Conservation (phyloP, 2,329 filamentous ascomycete genomes). For the Cadophora malorum region DNA sequence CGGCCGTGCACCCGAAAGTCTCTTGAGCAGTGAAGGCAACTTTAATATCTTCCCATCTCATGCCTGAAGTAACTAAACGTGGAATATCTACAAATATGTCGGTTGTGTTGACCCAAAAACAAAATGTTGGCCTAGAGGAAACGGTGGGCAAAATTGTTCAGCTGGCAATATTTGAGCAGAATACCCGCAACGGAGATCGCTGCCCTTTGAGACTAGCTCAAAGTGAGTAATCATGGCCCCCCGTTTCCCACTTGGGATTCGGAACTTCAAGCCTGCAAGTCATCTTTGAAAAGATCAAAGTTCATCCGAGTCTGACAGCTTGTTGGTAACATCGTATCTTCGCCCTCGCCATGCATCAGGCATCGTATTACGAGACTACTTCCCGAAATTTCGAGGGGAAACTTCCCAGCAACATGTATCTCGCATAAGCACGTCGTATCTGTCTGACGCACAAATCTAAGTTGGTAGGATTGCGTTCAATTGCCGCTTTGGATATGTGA, state of each 20-base stretch:
- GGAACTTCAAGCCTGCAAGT: background rate
- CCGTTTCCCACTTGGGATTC: background rate
- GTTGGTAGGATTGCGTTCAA: background rate
- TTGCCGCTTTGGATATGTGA: background rate
- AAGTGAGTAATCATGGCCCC: slow-evolving; percentile 1
- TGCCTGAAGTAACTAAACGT: no score
- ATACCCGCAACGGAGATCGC: slow-evolving; percentile 1
- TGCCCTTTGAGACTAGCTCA: slow-evolving; percentile 5
- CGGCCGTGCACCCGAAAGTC: slow-evolving; percentile 8
- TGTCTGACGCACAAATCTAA: background rate
- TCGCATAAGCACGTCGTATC: background rate
- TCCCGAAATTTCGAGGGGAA: background rate
- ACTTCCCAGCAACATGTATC: background rate
- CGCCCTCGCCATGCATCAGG: background rate
- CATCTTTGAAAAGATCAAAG: background rate
- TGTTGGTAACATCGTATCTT: background rate
- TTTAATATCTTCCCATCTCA: no score
- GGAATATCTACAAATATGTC: background rate
- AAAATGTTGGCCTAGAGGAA: background rate
- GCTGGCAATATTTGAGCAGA: slow-evolving; percentile 2
- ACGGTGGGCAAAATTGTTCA: background rate
- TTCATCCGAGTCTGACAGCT: slow-evolving; percentile 2
- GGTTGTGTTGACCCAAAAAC: background rate
- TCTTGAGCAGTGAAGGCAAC: background rate
- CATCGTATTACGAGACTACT: background rate